Base-by-base conservation (phyloP, 768 basidiomycete species). In the Coprinopsis sp. region DNA sequence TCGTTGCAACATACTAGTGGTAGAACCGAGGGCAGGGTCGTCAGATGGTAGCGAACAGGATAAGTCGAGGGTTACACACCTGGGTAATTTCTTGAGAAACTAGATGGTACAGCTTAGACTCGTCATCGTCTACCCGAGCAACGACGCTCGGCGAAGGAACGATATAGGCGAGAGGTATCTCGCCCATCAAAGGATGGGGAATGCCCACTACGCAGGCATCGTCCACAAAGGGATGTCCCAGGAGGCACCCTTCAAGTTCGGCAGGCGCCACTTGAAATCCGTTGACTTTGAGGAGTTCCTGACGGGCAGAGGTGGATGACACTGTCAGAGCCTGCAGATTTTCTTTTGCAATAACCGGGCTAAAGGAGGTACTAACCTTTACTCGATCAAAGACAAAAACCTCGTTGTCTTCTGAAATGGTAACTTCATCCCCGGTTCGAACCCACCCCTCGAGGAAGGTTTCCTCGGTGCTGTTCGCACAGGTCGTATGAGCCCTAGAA, bases 401-500 rank as follows among this genome's bases (percentile, higher is more conserved):
- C 45, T 84, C 81, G 7, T 68, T 63, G 36, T 75, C 67, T 38
- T 72, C 62, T 23, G 69, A 70, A 36, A 84, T 62, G 5, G 65
- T 49, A 11, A 79, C 81, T 54, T 81, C 72, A 51, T 84, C 82
- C 1, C 82, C 84, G 1, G 84, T 84, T 39, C 69, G 69, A 14
- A 83, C 59, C 84, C 83, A 81, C 78, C 82, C 82, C 49, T 84
- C 66, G 18, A 74, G 51, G 57, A 84, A 85, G 0, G 76, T 78
- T 49, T 80, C 77, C 33, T 61, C 68, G 10, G 80, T 82, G 30
- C 83, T 84, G 46, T 27, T 56, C 54, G 6, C 23, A 56, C n/a
- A 28, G 48, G 37, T 3, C 48, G 49, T 30, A 53, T 45, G 49
- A 59, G 55, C 40, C 47, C 21, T 27, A 56, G 58, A 41, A 18